These are phyloP conservation scores for Suillus paluster DNA, from an alignment of 768 basidiomycete genomes.

Conservation along the genomic window DNA sequence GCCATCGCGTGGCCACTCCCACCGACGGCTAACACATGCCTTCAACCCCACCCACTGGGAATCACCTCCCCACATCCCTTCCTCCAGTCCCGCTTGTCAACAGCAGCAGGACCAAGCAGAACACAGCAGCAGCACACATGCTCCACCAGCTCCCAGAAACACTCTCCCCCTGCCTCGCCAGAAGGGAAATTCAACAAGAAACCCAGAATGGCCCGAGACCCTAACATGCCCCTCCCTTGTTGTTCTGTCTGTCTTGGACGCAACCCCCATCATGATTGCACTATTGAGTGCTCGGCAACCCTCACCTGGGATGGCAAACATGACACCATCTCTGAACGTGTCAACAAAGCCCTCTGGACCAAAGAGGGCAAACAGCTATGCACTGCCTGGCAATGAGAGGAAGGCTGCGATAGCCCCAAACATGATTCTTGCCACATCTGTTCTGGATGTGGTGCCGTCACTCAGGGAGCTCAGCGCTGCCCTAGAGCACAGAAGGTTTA, in stretches of 20 bases:
- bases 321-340: conserved; percentile 1
- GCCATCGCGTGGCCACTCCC: too few relatives aligned
- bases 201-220: neutral
- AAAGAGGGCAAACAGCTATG: conserved; percentile 15
- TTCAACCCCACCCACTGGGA: too few relatives aligned
- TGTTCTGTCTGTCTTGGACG: conserved; percentile 42
- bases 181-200: too few relatives aligned
- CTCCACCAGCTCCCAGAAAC: too few relatives aligned
- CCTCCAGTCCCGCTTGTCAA: too few relatives aligned
- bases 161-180: too few relatives aligned
- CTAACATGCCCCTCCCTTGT: conserved; percentile 2
- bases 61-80: too few relatives aligned
- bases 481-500: conserved; percentile 12
- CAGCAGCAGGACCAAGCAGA: too few relatives aligned
- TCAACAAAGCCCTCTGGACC: conserved; percentile 19
- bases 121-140: too few relatives aligned
- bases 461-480: conserved; percentile 14
- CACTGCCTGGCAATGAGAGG: conserved; percentile 8
- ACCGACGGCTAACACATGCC: too few relatives aligned
- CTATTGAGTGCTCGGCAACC: conserved; percentile 20
- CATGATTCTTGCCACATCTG: conserved; percentile 14
- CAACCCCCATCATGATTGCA: conserved; percentile 30
- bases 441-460: conserved; percentile 10
- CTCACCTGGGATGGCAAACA: conserved; percentile 28
- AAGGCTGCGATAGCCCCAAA: neutral